Evolutionary conservation across 148 eudicot genomes (phyloP).

Genomic region (Heliamphora exappendiculata): DNA sequence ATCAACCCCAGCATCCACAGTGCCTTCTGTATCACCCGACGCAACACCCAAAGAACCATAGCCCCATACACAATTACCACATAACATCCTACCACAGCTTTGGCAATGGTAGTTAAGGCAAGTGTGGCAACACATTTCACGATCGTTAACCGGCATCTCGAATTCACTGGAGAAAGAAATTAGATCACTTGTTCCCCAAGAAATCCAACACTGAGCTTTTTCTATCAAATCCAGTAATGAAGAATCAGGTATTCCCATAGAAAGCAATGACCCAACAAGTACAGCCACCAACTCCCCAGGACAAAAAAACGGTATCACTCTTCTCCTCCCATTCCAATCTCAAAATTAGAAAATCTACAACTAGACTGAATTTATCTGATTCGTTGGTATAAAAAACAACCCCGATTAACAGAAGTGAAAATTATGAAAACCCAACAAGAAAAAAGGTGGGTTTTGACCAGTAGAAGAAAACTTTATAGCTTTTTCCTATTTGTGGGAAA

Average conservation of each 20-base stretch:
- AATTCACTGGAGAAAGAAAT: conserved; percentile 17
- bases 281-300: conserved; percentile 12
- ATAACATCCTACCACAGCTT: conserved; percentile 52
- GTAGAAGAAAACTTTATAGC: neutral
- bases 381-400: conserved; percentile 22
- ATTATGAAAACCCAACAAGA: conserved; percentile 34
- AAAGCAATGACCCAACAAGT: conserved; percentile 35
- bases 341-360: conserved; percentile 1
- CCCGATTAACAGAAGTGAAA: conserved; percentile 16
- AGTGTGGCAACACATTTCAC: conserved; percentile 24
- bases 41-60: conserved; percentile 33
- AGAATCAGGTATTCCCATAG: conserved; percentile 65
- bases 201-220: conserved; percentile 57
- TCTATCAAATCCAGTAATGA: conserved; percentile 51
- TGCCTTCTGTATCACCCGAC: conserved; percentile 22
- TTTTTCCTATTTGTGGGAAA: neutral
- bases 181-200: conserved; percentile 34
- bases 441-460: conserved; percentile 39
- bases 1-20: conserved; percentile 24
- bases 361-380: conserved; percentile 14
- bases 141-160: conserved; percentile 27
- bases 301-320: conserved; percentile 10
- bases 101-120: conserved; percentile 41
- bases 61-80: conserved; percentile 49
- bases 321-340: conserved; percentile 9